Evolutionary conservation across 805 yeast genomes (phyloP).

Genomic region (Candida corydali): DNA sequence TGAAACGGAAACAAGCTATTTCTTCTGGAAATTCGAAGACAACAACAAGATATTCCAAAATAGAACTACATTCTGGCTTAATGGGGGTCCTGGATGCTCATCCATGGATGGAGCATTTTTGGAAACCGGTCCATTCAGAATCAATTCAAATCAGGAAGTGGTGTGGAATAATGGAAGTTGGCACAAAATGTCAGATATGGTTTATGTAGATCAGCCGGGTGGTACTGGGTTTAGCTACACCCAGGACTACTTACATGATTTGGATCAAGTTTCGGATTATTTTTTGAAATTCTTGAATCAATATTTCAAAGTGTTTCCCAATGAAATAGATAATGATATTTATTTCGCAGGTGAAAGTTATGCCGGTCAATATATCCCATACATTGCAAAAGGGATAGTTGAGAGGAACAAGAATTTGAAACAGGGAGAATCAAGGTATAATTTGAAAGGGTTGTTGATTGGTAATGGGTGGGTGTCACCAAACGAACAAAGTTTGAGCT

Average conservation of each 20-base stretch:
- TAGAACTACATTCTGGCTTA: constrained; percentile 77
- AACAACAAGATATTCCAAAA: constrained; percentile 25
- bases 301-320: constrained; percentile 71
- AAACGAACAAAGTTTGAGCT: constrained; percentile 74
- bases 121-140: constrained; percentile 87
- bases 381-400: constrained; percentile 63
- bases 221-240: constrained; percentile 87
- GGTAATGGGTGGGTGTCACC: constrained; percentile 98
- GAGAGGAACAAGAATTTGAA: constrained; percentile 33
- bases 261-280: constrained; percentile 55
- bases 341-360: constrained; percentile 91
- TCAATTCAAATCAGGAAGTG: constrained; percentile 42
- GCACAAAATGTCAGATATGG: constrained; percentile 72
- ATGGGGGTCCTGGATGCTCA: constrained; percentile 98
- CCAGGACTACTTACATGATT: constrained; percentile 49
- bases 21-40: constrained; percentile 72
- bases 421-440: constrained; percentile 18
- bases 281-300: constrained; percentile 61
- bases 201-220: constrained; percentile 91
- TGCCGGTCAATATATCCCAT: constrained; percentile 96
- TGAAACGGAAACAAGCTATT: constrained; percentile 54
- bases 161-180: constrained; percentile 70
- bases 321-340: constrained; percentile 58
- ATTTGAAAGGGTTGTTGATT: constrained; percentile 65
- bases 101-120: constrained; percentile 95